Percentiles rank a stretch among this genome's conserved stretches.
Evolutionary conservation across 495 filamentous ascomycete genomes (phyloP).

Genomic region (Pseudevernia furfuracea): DNA sequence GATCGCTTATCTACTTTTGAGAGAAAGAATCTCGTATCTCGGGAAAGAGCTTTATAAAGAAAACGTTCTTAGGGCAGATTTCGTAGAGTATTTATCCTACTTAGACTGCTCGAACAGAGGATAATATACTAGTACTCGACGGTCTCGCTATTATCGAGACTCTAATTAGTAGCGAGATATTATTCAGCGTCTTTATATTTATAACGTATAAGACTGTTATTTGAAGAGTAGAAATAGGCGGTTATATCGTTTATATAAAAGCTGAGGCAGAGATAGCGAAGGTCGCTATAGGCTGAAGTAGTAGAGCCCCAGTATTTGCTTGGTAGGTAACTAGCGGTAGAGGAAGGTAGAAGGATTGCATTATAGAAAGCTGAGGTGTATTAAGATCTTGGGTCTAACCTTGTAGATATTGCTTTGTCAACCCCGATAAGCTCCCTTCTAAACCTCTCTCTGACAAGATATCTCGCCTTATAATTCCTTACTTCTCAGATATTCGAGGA

Average conservation of each 20-base stretch:
- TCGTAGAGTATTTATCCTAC: not conserved
- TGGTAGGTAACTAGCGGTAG: not conserved
- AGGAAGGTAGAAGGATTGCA: not conserved
- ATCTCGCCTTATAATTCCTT: not conserved
- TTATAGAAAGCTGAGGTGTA: too few species aligned
- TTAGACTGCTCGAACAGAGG: not conserved
- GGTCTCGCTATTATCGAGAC: not conserved
- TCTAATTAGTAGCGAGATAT: not conserved
- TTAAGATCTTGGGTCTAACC: too few species aligned
- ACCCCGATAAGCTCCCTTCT: not conserved
- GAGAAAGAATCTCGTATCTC: not conserved
- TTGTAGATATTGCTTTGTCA: not conserved
- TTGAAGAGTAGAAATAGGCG: not conserved
- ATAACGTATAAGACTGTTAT: not conserved
- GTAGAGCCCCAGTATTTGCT: not conserved
- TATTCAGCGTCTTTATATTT: not conserved
- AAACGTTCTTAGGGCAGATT: not conserved
- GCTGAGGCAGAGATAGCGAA: not conserved
- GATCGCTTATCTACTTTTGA: not conserved
- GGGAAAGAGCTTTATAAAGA: not conserved
- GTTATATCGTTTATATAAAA: not conserved
- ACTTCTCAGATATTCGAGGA: conserved; percentile 16
- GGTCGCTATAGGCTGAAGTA: not conserved
- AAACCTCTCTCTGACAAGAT: not conserved
- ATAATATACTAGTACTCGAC: not conserved